Percentiles rank a stretch among this genome's conserved stretches.
phyloP scores from a whole-genome alignment of 164 flowering plant genomes.

The Umbellularia californica region DNA sequence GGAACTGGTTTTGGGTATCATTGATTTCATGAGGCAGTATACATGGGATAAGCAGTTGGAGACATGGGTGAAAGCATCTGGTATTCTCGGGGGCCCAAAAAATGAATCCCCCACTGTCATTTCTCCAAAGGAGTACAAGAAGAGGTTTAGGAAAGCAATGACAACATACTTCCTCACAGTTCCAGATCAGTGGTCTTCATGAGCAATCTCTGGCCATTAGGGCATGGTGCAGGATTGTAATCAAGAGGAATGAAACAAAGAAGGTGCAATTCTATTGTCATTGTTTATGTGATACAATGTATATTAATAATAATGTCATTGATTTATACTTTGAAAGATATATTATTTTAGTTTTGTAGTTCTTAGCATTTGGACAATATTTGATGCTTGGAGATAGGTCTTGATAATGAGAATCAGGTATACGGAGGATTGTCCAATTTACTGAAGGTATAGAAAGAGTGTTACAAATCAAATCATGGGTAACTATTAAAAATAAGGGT shows the following conservation, averaged over 20 bases:
- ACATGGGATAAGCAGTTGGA: constrained; percentile 94
- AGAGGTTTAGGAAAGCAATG: constrained; percentile 87
- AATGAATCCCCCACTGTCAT: constrained; percentile 74
- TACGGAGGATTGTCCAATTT: too few species aligned
- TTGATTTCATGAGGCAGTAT: constrained; percentile 81
- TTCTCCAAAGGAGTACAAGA: constrained; percentile 82
- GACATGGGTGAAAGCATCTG: constrained; percentile 84
- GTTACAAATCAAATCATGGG: too few species aligned
- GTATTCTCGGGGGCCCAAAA: constrained; percentile 74
- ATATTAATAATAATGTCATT: background rate
- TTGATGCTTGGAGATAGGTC: too few species aligned
- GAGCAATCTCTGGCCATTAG: constrained; percentile 1
- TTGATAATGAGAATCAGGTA: too few species aligned
- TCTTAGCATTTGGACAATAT: too few species aligned
- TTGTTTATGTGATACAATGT: background rate
- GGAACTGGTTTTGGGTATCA: constrained; percentile 78
- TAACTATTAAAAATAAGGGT: too few species aligned
- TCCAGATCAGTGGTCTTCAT: constrained; percentile 70
- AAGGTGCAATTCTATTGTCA: background rate
- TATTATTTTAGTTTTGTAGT: background rate
- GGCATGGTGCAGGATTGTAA: background rate
- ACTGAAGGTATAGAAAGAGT: too few species aligned
- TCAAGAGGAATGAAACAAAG: background rate
- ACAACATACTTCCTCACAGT: constrained; percentile 71
- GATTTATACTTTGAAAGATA: background rate